Conservation (phyloP, 352 stramenopile species). For the Phytophthora aleatoria region DNA sequence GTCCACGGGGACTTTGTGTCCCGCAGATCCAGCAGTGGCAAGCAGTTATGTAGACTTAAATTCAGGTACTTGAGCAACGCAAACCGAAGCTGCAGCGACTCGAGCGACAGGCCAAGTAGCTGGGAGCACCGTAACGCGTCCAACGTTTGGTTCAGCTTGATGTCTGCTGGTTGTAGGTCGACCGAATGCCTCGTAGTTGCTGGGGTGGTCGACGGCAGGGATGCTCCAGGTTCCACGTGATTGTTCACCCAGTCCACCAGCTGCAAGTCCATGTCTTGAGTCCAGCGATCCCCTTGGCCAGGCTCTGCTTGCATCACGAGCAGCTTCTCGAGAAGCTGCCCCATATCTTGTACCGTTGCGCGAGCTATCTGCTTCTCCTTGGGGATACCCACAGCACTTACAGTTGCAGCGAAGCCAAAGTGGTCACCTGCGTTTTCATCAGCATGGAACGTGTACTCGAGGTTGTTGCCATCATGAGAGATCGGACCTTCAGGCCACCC, state of each 20-base stretch:
- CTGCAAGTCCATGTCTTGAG: constrained; percentile 76
- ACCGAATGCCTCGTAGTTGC: constrained; percentile 44
- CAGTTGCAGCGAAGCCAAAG: constrained; percentile 64
- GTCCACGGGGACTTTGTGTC: constrained; percentile 77
- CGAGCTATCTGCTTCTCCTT: constrained; percentile 69
- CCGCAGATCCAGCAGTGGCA: constrained; percentile 78
- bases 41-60: constrained; percentile 61
- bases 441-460: constrained; percentile 66
- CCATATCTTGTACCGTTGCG: constrained; percentile 44
- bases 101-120: constrained; percentile 57
- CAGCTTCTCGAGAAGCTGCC: constrained; percentile 41
- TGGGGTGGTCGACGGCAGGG: constrained; percentile 20
- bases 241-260: constrained; percentile 90
- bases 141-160: constrained; percentile 68
- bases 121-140: constrained; percentile 78
- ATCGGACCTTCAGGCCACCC: constrained; percentile 58
- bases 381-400: constrained; percentile 62
- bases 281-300: constrained; percentile 42
- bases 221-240: constrained; percentile 56
- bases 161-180: constrained; percentile 73
- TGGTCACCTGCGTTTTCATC: constrained; percentile 60
- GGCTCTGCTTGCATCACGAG: constrained; percentile 8
- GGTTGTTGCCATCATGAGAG: constrained; percentile 58
- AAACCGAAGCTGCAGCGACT: constrained; percentile 77
- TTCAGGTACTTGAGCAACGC: constrained; percentile 87